These are phyloP conservation scores for Saccharomycopsis oosterbeekiorum DNA, from an alignment of 805 yeast species.

Conservation along the genomic window DNA sequence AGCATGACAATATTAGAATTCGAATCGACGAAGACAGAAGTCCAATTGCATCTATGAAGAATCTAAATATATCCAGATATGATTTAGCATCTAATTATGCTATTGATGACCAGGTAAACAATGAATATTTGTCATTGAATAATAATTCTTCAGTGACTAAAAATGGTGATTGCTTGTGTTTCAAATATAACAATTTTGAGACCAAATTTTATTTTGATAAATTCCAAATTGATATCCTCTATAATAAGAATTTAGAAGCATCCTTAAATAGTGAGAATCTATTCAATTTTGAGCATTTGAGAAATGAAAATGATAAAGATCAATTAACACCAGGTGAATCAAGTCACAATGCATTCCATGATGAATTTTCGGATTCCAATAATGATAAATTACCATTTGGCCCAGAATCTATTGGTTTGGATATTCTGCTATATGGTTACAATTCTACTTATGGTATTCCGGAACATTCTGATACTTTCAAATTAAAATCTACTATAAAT, in stretches of 20 bases:
- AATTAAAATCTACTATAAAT: constrained; percentile 56
- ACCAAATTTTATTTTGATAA: constrained; percentile 38
- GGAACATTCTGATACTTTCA: constrained; percentile 81
- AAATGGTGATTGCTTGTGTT: constrained; percentile 22
- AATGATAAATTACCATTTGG: constrained; percentile 65
- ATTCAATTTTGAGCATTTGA: constrained; percentile 75
- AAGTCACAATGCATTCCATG: constrained; percentile 57
- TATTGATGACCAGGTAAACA: constrained; percentile 28
- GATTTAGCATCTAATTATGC: constrained; percentile 54
- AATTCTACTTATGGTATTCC: constrained; percentile 85
- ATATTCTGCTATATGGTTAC: constrained; percentile 53
- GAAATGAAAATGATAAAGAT: constrained; percentile 36
- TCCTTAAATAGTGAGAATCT: constrained; percentile 59
- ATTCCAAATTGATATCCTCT: constrained; percentile 39
- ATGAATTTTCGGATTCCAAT: constrained; percentile 56
- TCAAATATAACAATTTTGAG: constrained; percentile 34
- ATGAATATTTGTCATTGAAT: constrained; percentile 19
- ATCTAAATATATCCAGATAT: constrained; percentile 42
- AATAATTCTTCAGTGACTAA: constrained; percentile 7
- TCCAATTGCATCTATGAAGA: constrained; percentile 20
- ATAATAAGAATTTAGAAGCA: constrained; percentile 38
- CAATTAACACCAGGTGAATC: constrained; percentile 51
- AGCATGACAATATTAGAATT: constrained; percentile 51
- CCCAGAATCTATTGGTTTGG: constrained; percentile 84
- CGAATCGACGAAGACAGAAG: constrained; percentile 54